Evolutionary conservation across 306 rosid genomes (phyloP), one percentile per base, ranked within the genome.

Genomic region (Canavalia ensiformis): DNA sequence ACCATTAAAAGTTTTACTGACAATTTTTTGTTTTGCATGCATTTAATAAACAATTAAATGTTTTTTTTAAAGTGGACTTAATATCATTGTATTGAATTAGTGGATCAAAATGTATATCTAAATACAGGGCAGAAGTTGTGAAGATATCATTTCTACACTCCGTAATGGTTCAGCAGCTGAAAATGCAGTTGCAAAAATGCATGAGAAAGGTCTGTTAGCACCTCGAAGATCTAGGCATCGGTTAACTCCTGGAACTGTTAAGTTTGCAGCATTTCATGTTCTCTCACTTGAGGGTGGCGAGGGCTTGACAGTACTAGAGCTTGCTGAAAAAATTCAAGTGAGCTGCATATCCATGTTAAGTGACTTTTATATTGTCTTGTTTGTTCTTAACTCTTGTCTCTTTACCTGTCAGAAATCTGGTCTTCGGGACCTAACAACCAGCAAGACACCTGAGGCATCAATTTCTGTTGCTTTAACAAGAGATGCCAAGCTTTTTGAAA

Each of bases 291-390:
- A 95, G 90, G 97, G 96, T 74, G 84, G 91, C 62, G 82, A 88
- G 84, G 99, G 99, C 68, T 78, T 95, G 78, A 95, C 90, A 0
- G 98, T 95, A 42, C 81, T 93, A 83, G 99, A 95, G 75, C 98
- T 95, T 67, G 99, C 99, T n/a, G 99, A 95, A 52, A 95, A 95
- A 87, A 95, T 95, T 88, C 99, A 95, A 97, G 99, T 95, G 75
- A 76, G 71, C 47, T 68, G 59, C 77, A 35, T 68, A 10, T 60
- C 45, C 55, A 29, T 58, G 55, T 74, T 64, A 55, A 62, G 33
- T 56, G 73, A 6, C 28, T 50, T 62, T 56, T 60, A 49, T 68
- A 42, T 8, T 81, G 44, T 69, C 58, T 71, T 58, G 62, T 54
- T 56, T 81, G 66, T 62, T 44, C 81, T 46, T 62, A 65, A 76